Evolutionary conservation across 139 green algal species (phyloP).

Genomic region (Nannochloris sp.): DNA sequence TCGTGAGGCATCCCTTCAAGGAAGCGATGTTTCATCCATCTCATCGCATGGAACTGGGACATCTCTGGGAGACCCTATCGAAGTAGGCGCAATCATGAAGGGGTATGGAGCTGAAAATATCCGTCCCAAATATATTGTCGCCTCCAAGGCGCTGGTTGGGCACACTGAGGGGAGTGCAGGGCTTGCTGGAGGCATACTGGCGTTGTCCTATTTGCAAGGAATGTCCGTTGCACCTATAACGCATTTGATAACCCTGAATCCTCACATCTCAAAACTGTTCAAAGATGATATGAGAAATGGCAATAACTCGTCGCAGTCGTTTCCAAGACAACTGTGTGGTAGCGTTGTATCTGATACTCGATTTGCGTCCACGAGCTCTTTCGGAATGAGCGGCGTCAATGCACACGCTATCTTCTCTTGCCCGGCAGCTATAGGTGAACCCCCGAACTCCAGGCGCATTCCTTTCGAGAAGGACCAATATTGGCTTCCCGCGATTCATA

Average conservation of each 20-base stretch:
- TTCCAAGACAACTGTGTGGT: background rate
- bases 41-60: slow-evolving; percentile 73
- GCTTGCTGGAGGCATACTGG: slow-evolving; percentile 55
- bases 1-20: background rate
- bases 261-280: slow-evolving; percentile 1
- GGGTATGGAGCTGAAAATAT: background rate
- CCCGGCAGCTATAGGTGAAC: too few relatives aligned
- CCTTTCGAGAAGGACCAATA: too few relatives aligned
- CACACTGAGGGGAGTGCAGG: slow-evolving; percentile 51
- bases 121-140: too few relatives aligned
- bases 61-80: slow-evolving; percentile 81
- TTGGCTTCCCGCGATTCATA: too few relatives aligned
- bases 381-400: slow-evolving; percentile 47
- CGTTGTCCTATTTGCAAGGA: slow-evolving; percentile 9
- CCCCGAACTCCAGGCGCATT: too few relatives aligned
- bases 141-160: slow-evolving; percentile 21
- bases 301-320: background rate
- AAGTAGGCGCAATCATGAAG: slow-evolving; percentile 48
- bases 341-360: background rate
- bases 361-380: slow-evolving; percentile 29
- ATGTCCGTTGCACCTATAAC: slow-evolving; percentile 31
- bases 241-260: slow-evolving; percentile 16
- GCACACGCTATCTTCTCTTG: slow-evolving; percentile 29
- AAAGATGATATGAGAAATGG: slow-evolving; percentile 11
- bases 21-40: slow-evolving; percentile 14